Conservation (phyloP, 805 yeast genomes). For the Saccharomycopsis capsularis region DNA sequence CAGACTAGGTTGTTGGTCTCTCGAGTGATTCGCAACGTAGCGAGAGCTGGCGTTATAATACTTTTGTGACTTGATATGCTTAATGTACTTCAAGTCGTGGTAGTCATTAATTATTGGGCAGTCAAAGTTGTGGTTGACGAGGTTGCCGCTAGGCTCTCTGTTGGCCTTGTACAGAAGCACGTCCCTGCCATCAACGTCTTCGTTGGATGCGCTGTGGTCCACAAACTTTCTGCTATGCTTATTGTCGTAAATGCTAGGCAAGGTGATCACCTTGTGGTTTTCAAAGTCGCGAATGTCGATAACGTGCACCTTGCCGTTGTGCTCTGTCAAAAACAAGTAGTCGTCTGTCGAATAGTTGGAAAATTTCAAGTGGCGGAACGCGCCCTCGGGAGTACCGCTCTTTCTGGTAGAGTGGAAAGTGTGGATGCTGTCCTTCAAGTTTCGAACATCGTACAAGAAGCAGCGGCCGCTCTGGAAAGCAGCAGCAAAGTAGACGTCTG, state of each 20-base stretch:
- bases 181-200: constrained; percentile 15
- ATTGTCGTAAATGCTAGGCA: constrained; percentile 38
- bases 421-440: constrained; percentile 44
- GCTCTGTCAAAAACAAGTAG: constrained; percentile 70
- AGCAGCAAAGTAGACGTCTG: constrained; percentile 66
- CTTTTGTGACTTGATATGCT: constrained; percentile 4
- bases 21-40: neutral
- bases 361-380: constrained; percentile 40
- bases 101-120: constrained; percentile 8
- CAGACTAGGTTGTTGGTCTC: too few species aligned
- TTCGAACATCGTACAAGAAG: constrained; percentile 69
- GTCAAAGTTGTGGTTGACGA: neutral
- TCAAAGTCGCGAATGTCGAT: constrained; percentile 68
- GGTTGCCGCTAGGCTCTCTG: neutral
- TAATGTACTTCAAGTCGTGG: constrained; percentile 2
- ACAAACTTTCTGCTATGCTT: constrained; percentile 12
- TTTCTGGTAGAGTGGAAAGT: constrained; percentile 54
- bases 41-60: constrained; percentile 4
- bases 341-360: constrained; percentile 61
- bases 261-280: constrained; percentile 68
- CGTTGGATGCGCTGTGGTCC: constrained; percentile 26
- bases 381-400: constrained; percentile 25
- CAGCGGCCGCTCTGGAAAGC: constrained; percentile 85
- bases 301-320: constrained; percentile 79
- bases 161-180: neutral